These are phyloP conservation scores for Trypanosoma congolense DNA, from an alignment of 208 protist genomes.

Conservation along the genomic window DNA sequence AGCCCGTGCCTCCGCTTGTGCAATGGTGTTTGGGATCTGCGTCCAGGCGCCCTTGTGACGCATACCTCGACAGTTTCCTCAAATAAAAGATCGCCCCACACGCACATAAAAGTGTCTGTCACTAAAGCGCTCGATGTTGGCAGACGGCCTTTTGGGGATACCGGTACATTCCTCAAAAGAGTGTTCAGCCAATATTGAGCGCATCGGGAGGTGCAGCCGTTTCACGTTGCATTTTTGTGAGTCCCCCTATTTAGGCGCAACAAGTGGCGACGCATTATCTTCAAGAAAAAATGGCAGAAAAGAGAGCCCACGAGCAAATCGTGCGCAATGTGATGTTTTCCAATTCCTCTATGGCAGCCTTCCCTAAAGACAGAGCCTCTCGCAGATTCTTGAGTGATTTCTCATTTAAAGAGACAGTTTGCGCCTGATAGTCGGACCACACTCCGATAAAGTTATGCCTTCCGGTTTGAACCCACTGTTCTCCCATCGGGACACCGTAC, in stretches of 20 bases:
- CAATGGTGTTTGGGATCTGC: not conserved
- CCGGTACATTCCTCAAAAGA: not conserved
- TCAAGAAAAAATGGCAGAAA: not conserved
- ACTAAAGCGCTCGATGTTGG: not conserved
- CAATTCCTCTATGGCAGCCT: not conserved
- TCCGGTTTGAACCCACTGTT: not conserved
- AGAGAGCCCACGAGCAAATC: not conserved
- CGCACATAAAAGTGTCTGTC: not conserved
- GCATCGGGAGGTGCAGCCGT: not conserved
- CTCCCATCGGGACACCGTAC: not conserved
- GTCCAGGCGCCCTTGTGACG: not conserved
- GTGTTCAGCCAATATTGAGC: not conserved
- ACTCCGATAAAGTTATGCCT: constrained; percentile 5
- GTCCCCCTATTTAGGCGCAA: not conserved
- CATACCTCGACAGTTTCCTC: not conserved
- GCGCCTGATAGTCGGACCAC: not conserved
- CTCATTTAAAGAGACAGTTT: not conserved
- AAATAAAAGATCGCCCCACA: not conserved
- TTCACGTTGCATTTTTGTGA: not conserved
- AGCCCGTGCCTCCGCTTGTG: not conserved
- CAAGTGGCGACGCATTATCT: not conserved
- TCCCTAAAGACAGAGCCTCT: not conserved
- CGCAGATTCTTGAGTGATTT: not conserved
- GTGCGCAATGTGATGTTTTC: not conserved
- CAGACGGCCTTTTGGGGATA: not conserved